These are phyloP conservation scores for Penicillium psychrofluorescens DNA, from an alignment of 495 filamentous ascomycete species.

Conservation along the genomic window DNA sequence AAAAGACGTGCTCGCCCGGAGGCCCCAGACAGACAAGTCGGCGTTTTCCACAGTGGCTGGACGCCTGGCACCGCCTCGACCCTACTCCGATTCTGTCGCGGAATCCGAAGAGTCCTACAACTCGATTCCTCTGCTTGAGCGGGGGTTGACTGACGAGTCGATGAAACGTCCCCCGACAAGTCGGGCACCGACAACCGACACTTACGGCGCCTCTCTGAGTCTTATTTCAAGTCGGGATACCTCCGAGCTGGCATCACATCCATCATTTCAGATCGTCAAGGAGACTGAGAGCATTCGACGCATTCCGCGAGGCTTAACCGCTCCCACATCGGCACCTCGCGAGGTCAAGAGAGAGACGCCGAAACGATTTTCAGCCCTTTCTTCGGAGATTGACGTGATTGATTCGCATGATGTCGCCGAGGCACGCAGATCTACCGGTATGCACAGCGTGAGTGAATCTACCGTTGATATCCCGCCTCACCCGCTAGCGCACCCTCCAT, in stretches of 20 bases:
- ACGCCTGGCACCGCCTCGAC: slow-evolving; percentile 21
- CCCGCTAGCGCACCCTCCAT: slow-evolving; percentile 65
- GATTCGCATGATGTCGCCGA: slow-evolving; percentile 39
- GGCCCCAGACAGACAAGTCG: slow-evolving; percentile 22
- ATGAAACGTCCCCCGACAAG: slow-evolving; percentile 31
- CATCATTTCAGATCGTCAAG: slow-evolving; percentile 48
- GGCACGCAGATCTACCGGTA: slow-evolving; percentile 24
- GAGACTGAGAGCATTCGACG: slow-evolving; percentile 51
- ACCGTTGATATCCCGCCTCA: slow-evolving; percentile 52
- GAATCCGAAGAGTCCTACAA: slow-evolving; percentile 66
- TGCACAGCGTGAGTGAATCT: slow-evolving; percentile 31
- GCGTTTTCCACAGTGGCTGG: slow-evolving; percentile 24
- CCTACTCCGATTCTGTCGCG: slow-evolving; percentile 35
- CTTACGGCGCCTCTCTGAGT: slow-evolving; percentile 14
- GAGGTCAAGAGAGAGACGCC: slow-evolving; percentile 8
- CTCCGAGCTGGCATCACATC: slow-evolving; percentile 28
- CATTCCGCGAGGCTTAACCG: slow-evolving; percentile 39
- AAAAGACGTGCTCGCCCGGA: slow-evolving; percentile 10
- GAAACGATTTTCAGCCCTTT: slow-evolving; percentile 57
- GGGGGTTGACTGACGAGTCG: slow-evolving; percentile 56
- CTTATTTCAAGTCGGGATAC: slow-evolving; percentile 20
- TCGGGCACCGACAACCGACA: slow-evolving; percentile 1
- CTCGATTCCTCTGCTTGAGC: slow-evolving; percentile 69
- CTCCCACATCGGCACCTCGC: slow-evolving; percentile 25
- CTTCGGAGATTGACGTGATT: slow-evolving; percentile 65